phyloP scores from a whole-genome alignment of 208 protist genomes.

The Acanthamoeba triangularis region DNA sequence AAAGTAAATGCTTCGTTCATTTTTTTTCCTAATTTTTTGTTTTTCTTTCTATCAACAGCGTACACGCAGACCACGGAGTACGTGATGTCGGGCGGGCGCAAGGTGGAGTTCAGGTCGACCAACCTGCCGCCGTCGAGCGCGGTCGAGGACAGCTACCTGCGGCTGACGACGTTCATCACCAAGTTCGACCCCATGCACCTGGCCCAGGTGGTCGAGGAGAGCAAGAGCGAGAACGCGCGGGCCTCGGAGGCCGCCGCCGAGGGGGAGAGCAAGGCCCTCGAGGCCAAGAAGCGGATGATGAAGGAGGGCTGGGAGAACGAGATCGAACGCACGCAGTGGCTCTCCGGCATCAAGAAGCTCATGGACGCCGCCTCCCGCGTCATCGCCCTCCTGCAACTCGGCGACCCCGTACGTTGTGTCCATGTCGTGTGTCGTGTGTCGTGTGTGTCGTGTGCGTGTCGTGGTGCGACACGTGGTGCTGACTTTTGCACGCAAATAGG shows the following conservation, averaged over 20 bases:
- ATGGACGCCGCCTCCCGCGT: constrained; percentile 55
- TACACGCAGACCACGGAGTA: constrained; percentile 23
- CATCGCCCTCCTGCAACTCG: constrained; percentile 31
- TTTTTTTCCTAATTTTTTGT: background rate
- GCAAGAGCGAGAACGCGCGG: background rate
- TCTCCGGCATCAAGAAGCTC: constrained; percentile 41
- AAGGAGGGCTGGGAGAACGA: constrained; percentile 43
- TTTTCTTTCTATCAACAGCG: background rate
- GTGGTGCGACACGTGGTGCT: background rate
- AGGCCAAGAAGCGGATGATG: constrained; percentile 2
- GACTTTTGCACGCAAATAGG: background rate
- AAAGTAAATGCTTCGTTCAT: too few species aligned
- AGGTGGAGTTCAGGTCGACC: constrained; percentile 36
- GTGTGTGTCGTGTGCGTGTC: background rate
- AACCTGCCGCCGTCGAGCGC: constrained; percentile 32
- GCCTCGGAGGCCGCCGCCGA: background rate
- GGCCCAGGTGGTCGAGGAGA: background rate
- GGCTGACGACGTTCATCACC: background rate
- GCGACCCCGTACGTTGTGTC: constrained; percentile 6
- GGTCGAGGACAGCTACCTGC: constrained; percentile 11
- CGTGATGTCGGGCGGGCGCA: constrained; percentile 21
- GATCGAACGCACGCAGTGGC: constrained; percentile 30
- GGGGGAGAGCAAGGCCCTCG: background rate
- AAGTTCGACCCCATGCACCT: constrained; percentile 12
- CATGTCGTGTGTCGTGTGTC: background rate